Conservation (phyloP, 164 flowering plant species). For the Liquidambar formosana region DNA sequence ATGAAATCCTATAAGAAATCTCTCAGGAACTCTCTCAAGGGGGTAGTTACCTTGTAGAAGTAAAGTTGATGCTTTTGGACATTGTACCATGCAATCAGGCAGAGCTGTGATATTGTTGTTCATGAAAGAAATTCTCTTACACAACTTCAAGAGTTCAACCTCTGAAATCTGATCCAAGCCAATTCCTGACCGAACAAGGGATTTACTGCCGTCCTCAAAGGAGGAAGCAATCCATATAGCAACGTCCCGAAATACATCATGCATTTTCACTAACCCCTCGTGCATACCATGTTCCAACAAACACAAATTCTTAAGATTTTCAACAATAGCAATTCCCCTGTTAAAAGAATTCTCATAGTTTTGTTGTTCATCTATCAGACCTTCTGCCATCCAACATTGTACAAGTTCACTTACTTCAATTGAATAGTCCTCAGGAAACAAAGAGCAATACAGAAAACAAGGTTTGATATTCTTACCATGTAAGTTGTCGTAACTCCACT, state of each 20-base stretch:
- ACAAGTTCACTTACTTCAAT: constrained; percentile 1
- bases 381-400: constrained; percentile 6
- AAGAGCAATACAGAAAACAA: constrained; percentile 4
- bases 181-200: constrained; percentile 7
- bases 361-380: constrained; percentile 5
- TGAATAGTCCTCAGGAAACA: constrained; percentile 1
- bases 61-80: constrained; percentile 14
- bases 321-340: constrained; percentile 2
- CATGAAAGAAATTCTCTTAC: no score
- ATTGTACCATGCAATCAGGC: constrained; percentile 4
- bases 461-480: constrained; percentile 1
- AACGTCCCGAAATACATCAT: constrained; percentile 15
- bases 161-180: constrained; percentile 9
- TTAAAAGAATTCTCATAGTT: not conserved
- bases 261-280: constrained; percentile 3
- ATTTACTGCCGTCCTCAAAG: not conserved
- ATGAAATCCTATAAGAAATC: constrained; percentile 8
- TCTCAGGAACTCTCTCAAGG: constrained; percentile 13
- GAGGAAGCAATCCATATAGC: constrained; percentile 12
- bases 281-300: constrained; percentile 2
- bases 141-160: not conserved
- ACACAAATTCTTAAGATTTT: not conserved
- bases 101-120: not conserved
- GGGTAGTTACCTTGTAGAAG: constrained; percentile 26
- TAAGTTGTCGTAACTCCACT: constrained; percentile 6